Base-by-base conservation (phyloP, 176 grass and related monocot genomes). In the Zoysia pacifica region DNA sequence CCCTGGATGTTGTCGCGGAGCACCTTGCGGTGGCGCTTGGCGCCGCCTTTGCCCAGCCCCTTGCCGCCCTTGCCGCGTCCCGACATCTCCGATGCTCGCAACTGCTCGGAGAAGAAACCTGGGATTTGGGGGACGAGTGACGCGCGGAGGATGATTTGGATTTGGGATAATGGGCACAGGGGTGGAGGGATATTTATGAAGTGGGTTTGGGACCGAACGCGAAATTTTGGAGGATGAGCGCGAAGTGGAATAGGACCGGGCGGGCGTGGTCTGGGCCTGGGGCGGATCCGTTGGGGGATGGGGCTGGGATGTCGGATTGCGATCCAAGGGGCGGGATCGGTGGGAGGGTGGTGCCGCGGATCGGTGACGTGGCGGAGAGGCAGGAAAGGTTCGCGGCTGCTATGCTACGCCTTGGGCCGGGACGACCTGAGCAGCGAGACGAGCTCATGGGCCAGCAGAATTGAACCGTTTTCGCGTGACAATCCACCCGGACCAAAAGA, bases 1-100 rank as follows among this genome's bases (percentile, higher is more conserved):
- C 94, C 94, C 91, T 97, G 91, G 77, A 97, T 97, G 86, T 97
- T 97, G 70, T 97, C 91, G 41, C 89, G 89, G 3, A 93, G 91
- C 20, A 97, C 94, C 91, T 97, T 97, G 16, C 94, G 79, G 78
- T 97, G 94, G 37, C 94, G 86, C 89, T 97, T 97, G 39, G 94
- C 91, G 15, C 91, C 94, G 66, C 94, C 94, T 89, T 97, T 97
- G 4, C 91, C 91, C 46, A 97, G 44, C 10, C 94, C 94, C 85
- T 97, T 97, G 63, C 87, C 94, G 15, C 94, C 91, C 85, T 97
- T 97, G 9, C 94, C 94, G 9, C 89, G 91, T 2, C 94, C 94
- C 2, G 91, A 97, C 94, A 97, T 97, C 14, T 78, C 78, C 69
- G 72, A 19, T 49, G 10, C 1, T 18, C 10, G n/a, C 35, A 3